Conservation (phyloP, 2,329 filamentous ascomycete genomes). For the Rugonectria rugulosa region DNA sequence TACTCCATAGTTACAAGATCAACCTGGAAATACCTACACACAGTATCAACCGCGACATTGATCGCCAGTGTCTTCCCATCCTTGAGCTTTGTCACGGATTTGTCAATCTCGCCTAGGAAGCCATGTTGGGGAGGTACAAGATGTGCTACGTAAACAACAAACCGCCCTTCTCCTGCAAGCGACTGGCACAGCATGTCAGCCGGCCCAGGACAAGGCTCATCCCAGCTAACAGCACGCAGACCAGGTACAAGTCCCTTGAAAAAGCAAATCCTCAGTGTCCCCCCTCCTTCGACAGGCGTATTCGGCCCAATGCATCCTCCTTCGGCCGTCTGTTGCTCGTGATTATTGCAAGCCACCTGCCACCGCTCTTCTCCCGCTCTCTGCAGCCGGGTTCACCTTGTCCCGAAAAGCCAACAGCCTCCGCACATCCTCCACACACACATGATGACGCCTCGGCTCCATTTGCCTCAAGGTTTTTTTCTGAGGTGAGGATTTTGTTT, state of each 20-base stretch:
- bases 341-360: conserved; percentile 20
- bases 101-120: conserved; percentile 15
- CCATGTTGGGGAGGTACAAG: not conserved
- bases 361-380: conserved; percentile 21
- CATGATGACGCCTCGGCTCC: conserved; percentile 2
- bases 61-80: no score
- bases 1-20: no score
- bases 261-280: not conserved
- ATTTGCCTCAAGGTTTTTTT: conserved; percentile 10
- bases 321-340: conserved; percentile 1
- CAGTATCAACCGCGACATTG: no score
- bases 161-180: conserved; percentile 7
- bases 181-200: conserved; percentile 12
- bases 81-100: not conserved
- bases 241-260: conserved; percentile 3
- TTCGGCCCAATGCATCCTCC: conserved; percentile 16
- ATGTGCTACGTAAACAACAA: not conserved
- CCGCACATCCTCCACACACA: not conserved
- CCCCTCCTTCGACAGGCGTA: conserved; percentile 1
- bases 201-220: conserved; percentile 14
- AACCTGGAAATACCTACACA: not conserved
- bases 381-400: conserved; percentile 28
- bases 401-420: conserved; percentile 9
- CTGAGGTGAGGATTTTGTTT: conserved; percentile 5
- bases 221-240: conserved; percentile 4